phyloP scores from a whole-genome alignment of 768 basidiomycete species.

The Tephrocybe rancida region DNA sequence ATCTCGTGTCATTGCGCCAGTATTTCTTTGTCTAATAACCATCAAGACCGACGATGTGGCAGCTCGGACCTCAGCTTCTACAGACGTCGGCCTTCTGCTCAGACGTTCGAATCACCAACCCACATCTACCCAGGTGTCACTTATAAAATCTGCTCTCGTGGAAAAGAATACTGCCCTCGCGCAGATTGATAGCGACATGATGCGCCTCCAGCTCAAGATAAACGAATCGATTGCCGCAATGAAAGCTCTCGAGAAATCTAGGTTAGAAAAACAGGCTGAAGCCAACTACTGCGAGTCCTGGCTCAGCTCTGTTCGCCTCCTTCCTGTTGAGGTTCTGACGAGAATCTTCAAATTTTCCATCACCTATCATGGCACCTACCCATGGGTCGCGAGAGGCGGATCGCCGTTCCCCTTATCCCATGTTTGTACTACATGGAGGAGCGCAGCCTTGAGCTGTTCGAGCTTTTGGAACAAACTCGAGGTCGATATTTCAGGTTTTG shows the following conservation, averaged over 20 bases:
- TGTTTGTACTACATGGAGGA: constrained; percentile 7
- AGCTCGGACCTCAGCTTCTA: no score
- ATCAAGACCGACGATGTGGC: no score
- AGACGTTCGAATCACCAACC: constrained; percentile 4
- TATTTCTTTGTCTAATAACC: no score
- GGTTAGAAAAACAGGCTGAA: neutral
- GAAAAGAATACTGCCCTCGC: neutral
- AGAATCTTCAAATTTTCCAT: constrained; percentile 3
- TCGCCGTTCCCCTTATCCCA: constrained; percentile 2
- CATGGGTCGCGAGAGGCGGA: neutral
- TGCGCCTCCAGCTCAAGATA: constrained; percentile 3
- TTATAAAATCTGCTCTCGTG: neutral
- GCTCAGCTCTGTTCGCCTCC: neutral
- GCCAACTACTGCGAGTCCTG: neutral
- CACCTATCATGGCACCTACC: neutral
- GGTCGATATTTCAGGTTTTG: neutral
- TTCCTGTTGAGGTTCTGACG: constrained; percentile 3
- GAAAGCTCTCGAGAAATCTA: neutral
- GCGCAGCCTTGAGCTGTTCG: neutral
- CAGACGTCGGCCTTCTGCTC: neutral
- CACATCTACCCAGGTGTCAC: neutral
- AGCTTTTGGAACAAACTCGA: constrained; percentile 1
- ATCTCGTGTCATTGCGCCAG: no score
- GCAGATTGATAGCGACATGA: neutral
- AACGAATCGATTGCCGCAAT: neutral